Conservation (phyloP, 208 protist genomes). For the Giardia duodenalis region DNA sequence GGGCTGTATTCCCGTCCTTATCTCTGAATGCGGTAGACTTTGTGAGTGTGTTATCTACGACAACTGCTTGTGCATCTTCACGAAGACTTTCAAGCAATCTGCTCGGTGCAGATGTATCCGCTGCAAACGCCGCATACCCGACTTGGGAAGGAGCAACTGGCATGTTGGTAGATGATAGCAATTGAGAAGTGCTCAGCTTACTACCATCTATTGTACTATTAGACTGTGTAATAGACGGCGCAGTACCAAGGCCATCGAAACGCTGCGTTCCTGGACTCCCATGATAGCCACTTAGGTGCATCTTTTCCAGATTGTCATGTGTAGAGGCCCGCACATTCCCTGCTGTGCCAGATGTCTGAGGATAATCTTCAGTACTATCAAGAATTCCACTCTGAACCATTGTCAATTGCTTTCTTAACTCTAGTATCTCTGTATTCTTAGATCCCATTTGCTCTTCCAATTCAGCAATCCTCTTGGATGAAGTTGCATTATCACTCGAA, state of each 20-base stretch:
- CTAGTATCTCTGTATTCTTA: neutral
- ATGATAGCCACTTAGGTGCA: too few relatives aligned
- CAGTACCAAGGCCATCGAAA: too few relatives aligned
- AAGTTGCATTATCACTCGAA: neutral
- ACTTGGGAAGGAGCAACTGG: too few relatives aligned
- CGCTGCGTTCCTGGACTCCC: too few relatives aligned
- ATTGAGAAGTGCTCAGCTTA: neutral
- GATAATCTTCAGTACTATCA: neutral
- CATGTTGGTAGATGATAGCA: neutral
- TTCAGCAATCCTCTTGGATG: neutral
- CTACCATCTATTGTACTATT: too few relatives aligned
- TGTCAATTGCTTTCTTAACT: neutral
- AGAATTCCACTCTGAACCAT: too few relatives aligned
- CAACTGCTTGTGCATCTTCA: too few relatives aligned
- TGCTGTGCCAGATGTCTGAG: neutral
- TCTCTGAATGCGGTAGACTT: neutral
- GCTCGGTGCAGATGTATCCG: neutral
- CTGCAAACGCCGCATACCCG: too few relatives aligned
- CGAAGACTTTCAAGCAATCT: too few relatives aligned
- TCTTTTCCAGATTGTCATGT: too few relatives aligned
- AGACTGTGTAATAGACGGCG: too few relatives aligned
- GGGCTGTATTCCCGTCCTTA: neutral
- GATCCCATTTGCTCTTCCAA: neutral
- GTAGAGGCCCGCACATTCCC: too few relatives aligned
- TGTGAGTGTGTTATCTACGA: neutral